Evolutionary conservation across 169 alveolate genomes (phyloP).

Genomic region (Perkinsus chesapeaki): DNA sequence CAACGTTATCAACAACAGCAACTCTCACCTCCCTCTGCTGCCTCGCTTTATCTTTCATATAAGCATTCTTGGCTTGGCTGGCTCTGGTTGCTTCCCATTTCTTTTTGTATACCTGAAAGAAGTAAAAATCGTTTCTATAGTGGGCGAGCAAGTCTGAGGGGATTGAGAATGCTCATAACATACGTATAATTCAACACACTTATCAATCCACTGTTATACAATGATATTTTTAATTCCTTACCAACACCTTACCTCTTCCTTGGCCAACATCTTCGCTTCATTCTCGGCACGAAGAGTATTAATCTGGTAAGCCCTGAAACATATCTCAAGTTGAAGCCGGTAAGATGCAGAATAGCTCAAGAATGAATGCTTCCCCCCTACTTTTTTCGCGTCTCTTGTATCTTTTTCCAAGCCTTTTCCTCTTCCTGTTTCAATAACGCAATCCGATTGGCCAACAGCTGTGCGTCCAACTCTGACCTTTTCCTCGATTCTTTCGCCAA

Average conservation of each 20-base stretch:
- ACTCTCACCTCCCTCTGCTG: neutral
- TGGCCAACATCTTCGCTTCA: neutral
- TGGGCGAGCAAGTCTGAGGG: neutral
- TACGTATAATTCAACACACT: too few species aligned
- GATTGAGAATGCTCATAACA: too few species aligned
- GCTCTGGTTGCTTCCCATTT: neutral
- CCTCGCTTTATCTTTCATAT: neutral
- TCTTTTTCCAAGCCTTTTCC: constrained; percentile 60
- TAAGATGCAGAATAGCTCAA: constrained; percentile 13
- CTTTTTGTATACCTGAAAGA: neutral
- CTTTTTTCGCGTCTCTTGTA: constrained; percentile 53
- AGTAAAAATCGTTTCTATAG: neutral
- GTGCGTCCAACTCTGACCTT: constrained; percentile 61
- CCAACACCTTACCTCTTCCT: neutral
- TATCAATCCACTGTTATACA: too few species aligned
- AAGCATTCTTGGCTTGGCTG: neutral
- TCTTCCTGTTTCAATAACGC: constrained; percentile 56
- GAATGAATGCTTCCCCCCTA: constrained; percentile 41
- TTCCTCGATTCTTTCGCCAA: constrained; percentile 40
- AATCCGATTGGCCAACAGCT: constrained; percentile 58
- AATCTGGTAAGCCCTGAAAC: neutral
- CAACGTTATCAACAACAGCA: neutral
- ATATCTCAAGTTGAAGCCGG: neutral
- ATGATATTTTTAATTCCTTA: constrained; percentile 11
- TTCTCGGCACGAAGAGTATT: constrained; percentile 3